Conservation (phyloP, 352 stramenopile species). For the Pythium insidiosum region DNA sequence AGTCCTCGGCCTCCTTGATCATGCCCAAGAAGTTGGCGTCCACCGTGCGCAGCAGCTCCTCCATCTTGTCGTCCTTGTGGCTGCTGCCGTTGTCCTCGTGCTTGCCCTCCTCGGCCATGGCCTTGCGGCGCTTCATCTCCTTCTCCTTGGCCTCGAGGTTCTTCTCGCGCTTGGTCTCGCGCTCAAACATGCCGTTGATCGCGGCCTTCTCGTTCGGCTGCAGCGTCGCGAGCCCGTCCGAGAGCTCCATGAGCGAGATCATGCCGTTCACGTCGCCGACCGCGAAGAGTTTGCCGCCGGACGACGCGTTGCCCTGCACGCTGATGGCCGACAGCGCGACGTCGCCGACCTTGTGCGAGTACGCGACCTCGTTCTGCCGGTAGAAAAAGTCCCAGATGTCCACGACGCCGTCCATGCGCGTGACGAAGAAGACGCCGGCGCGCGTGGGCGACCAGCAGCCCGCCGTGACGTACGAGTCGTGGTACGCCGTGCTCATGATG, state of each 20-base stretch:
- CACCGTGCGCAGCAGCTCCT: constrained; percentile 88
- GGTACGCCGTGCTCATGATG: constrained; percentile 97
- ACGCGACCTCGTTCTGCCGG: constrained; percentile 95
- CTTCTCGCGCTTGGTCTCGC: constrained; percentile 96
- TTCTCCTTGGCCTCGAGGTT: constrained; percentile 90
- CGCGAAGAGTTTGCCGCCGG: constrained; percentile 89
- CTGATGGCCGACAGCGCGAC: constrained; percentile 88
- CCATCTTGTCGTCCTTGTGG: constrained; percentile 91
- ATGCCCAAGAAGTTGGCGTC: constrained; percentile 94
- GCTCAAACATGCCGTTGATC: constrained; percentile 95
- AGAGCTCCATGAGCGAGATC: constrained; percentile 95
- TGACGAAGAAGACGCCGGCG: constrained; percentile 96
- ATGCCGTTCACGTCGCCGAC: constrained; percentile 95
- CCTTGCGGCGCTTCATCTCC: constrained; percentile 81
- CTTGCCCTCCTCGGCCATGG: constrained; percentile 75
- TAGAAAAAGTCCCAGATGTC: constrained; percentile 98
- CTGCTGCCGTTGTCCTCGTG: constrained; percentile 44
- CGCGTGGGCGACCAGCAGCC: constrained; percentile 96
- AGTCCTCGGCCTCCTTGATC: constrained; percentile 95
- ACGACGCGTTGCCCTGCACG: constrained; percentile 88
- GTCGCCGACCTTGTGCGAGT: constrained; percentile 96
- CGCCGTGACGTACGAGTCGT: constrained; percentile 93
- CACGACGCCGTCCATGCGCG: constrained; percentile 95
- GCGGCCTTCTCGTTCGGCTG: constrained; percentile 92
- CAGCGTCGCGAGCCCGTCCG: constrained; percentile 84